phyloP scores from a whole-genome alignment of 768 basidiomycete species.

The Exsudoporus frostii region DNA sequence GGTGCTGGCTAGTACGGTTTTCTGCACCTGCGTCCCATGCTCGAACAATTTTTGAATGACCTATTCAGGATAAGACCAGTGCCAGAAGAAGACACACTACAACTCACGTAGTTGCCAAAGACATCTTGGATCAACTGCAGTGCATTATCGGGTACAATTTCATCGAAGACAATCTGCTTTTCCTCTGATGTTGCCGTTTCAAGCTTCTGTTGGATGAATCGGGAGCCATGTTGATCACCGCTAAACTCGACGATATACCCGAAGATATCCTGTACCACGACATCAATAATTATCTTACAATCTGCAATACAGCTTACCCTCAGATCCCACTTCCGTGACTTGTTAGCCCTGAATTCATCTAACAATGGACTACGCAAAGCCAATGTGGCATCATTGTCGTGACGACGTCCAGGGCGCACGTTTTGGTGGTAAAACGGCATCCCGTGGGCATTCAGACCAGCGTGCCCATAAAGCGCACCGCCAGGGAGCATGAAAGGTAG shows the following conservation, averaged over 20 bases:
- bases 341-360: conserved; percentile 83
- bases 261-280: conserved; percentile 65
- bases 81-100: background rate
- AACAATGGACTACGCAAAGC: conserved; percentile 66
- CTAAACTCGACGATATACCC: conserved; percentile 90
- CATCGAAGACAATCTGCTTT: conserved; percentile 76
- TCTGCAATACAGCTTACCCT: conserved; percentile 44
- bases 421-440: conserved; percentile 38
- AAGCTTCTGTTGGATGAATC: conserved; percentile 90
- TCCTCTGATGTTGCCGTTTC: conserved; percentile 76
- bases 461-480: conserved; percentile 44
- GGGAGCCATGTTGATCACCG: conserved; percentile 95
- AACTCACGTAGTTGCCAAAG: conserved; percentile 91
- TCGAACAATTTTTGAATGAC: conserved; percentile 95
- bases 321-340: conserved; percentile 78
- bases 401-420: conserved; percentile 45
- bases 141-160: conserved; percentile 76
- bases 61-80: conserved; percentile 37
- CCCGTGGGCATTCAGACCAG: conserved; percentile 31
- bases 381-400: conserved; percentile 35
- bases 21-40: conserved; percentile 74
- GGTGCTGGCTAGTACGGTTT: conserved; percentile 58
- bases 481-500: conserved; percentile 44
- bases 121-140: conserved; percentile 84
- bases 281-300: conserved; percentile 1